phyloP scores from a whole-genome alignment of 2,329 filamentous ascomycete species.

The Cytospora piceae region DNA sequence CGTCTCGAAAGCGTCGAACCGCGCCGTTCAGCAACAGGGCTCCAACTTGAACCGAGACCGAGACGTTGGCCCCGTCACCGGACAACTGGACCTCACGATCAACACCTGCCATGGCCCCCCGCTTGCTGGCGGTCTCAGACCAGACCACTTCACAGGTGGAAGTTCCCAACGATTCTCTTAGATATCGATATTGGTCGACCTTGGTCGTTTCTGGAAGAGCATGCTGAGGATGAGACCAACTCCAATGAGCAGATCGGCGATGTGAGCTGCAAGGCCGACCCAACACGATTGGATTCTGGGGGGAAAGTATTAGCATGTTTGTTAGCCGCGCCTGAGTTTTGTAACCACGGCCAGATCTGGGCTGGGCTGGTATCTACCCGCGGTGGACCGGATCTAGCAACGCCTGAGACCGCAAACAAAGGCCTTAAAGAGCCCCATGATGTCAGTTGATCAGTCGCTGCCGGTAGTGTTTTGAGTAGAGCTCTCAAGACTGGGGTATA shows the following conservation, averaged over 20 bases:
- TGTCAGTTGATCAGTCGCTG: neutral
- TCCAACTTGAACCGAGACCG: neutral
- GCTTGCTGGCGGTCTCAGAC: neutral
- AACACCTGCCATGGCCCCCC: neutral
- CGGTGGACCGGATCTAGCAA: conserved; percentile 5
- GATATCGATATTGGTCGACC: neutral
- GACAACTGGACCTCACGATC: neutral
- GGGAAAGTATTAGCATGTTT: neutral
- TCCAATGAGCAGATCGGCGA: neutral
- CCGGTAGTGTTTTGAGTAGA: neutral
- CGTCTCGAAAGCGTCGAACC: neutral
- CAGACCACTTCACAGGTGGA: neutral
- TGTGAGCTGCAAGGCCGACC: neutral
- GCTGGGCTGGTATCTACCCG: conserved; percentile 12
- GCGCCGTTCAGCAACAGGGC: neutral
- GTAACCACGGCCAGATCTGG: neutral
- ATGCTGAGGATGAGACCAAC: neutral
- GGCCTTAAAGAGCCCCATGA: neutral
- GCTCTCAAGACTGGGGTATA: neutral
- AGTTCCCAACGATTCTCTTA: neutral
- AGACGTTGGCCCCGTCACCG: neutral
- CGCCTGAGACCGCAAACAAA: neutral
- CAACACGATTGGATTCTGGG: neutral
- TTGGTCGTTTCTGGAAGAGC: neutral
- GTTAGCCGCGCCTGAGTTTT: neutral